These are phyloP conservation scores for Grammothele lineata DNA, from an alignment of 768 basidiomycete genomes.

Conservation along the genomic window DNA sequence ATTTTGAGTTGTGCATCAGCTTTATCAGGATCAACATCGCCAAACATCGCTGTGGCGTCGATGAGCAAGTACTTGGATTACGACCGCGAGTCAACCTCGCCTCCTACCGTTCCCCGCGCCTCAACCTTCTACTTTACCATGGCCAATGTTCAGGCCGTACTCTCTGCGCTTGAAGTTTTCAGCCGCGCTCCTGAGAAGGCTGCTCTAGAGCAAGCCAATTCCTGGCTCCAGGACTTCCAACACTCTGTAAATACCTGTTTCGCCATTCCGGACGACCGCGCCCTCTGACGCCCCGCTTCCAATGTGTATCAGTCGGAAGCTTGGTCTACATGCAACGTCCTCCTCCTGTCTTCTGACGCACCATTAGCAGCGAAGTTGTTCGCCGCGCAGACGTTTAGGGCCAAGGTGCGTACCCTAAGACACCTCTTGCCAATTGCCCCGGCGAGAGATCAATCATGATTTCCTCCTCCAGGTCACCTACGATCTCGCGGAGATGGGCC, in stretches of 20 bases:
- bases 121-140: conserved; percentile 34
- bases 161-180: conserved; percentile 79
- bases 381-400: conserved; percentile 93
- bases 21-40: conserved; percentile 24
- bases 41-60: conserved; percentile 20
- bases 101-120: neutral
- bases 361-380: conserved; percentile 84
- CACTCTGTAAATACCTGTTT: conserved; percentile 91
- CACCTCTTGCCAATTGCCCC: too few relatives aligned
- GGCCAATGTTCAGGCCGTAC: conserved; percentile 66
- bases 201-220: conserved; percentile 82
- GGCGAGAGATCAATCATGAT: too few relatives aligned
- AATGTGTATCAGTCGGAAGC: conserved; percentile 79
- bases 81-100: too few relatives aligned
- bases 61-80: too few relatives aligned
- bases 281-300: conserved; percentile 63
- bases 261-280: conserved; percentile 48
- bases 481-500: conserved; percentile 86
- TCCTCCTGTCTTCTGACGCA: conserved; percentile 77
- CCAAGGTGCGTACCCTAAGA: conserved; percentile 77
- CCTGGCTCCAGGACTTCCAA: conserved; percentile 98
- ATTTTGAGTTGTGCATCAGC: neutral
- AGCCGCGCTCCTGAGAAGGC: conserved; percentile 75
- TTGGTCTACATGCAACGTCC: conserved; percentile 91
- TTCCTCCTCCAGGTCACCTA: conserved; percentile 88